Base-by-base conservation (phyloP, 2,329 filamentous ascomycete genomes). In the Aspergillus costaricaensis region DNA sequence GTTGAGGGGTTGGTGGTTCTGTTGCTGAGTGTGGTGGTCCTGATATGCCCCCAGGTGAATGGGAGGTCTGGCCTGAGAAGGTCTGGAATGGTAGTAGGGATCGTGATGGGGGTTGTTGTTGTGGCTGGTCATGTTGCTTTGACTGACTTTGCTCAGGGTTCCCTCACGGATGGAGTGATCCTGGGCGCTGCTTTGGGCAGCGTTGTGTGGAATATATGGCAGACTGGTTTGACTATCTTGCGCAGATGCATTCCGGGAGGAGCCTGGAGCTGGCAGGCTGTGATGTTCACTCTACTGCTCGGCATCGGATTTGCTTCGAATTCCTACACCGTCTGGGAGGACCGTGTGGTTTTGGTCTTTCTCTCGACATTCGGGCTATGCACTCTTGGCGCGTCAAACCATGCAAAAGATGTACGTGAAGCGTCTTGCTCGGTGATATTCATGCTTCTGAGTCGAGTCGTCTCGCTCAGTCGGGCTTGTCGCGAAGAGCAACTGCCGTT, bases 301-400 rank as follows among this genome's bases (percentile, higher is more conserved):
- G 78, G 80, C 55, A 83, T 83, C 43, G 74, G 77, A 2, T 98
- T 97, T 74, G 93, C 93, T 0, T 94, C 94, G 3, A 99, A 98
- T 78, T 98, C 94, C 0, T 99, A 92, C 77, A 97, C 93, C 0
- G 96, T 98, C 66, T 98, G 95, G 92, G 94, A 99, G 79, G 95
- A 98, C 70, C 90, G 91, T 7, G 96, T 96, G 59, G 83, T 96
- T 4, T 82, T 96, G 3, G 96, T 96, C 79, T 93, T 98, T 78
- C 85, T 96, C 61, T 86, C 87, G 2, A 94, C 92, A 0, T 96
- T 98, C 72, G 93, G 91, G 23, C 75, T 92, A 89, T n/a, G 77
- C 91, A 15, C 87, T 88, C 2, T 92, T 92, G 0, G 82, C 96
- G 68, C 86, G 90, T n/a, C 87, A 92, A 63, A 6, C 19, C 6